These are phyloP conservation scores for Botrytis byssoidea DNA, from an alignment of 2,329 filamentous ascomycete genomes.

Conservation along the genomic window DNA sequence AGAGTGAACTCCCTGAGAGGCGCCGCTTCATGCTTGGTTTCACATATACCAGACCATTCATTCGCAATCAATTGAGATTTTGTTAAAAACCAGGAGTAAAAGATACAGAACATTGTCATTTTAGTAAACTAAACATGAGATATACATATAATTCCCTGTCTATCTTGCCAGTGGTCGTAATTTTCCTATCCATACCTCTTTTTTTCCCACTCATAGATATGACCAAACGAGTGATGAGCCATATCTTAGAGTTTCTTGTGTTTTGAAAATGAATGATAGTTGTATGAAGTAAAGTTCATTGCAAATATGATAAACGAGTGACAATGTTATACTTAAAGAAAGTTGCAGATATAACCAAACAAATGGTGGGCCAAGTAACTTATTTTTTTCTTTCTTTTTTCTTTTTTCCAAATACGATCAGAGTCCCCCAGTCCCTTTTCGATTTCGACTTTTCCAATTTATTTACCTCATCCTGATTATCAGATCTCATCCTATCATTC, in stretches of 20 bases:
- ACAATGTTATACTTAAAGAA: not conserved
- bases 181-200: not conserved
- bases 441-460: not conserved
- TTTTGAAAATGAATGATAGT: not conserved
- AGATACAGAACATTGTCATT: not conserved
- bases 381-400: no score
- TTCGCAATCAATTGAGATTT: not conserved
- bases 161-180: not conserved
- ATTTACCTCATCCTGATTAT: not conserved
- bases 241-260: not conserved
- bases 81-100: not conserved
- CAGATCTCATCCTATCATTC: not conserved
- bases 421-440: not conserved
- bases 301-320: not conserved
- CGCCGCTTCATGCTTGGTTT: no score
- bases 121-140: not conserved
- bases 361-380: not conserved
- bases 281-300: not conserved
- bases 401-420: no score
- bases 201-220: not conserved
- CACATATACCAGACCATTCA: not conserved
- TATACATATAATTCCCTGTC: not conserved
- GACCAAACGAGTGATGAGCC: not conserved
- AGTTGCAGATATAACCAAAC: not conserved
- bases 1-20: not conserved